phyloP scores from a whole-genome alignment of 805 yeast species.

The Wickerhamiella cacticola region DNA sequence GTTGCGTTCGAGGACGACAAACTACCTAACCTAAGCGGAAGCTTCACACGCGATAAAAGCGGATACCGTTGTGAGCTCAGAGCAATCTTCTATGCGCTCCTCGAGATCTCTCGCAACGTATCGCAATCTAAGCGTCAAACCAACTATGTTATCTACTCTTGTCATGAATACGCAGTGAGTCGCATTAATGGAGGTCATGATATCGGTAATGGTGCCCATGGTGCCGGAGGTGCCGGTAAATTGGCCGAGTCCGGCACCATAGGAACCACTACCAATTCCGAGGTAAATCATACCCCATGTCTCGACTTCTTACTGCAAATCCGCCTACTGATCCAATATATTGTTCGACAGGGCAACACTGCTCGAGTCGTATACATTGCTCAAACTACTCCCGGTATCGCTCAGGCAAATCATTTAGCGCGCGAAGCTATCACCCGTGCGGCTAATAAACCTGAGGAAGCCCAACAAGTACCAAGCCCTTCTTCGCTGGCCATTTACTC shows the following conservation, averaged over 20 bases:
- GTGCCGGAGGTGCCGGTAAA: slow-evolving; percentile 7
- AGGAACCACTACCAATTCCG: slow-evolving; percentile 6
- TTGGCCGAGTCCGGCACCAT: slow-evolving; percentile 5
- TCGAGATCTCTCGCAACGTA: slow-evolving; percentile 4
- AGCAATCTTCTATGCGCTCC: slow-evolving; percentile 13
- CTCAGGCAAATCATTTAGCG: not conserved
- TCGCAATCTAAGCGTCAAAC: not conserved
- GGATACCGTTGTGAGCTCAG: slow-evolving; percentile 14
- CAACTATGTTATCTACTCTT: slow-evolving; percentile 11
- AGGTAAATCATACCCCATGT: slow-evolving; percentile 13
- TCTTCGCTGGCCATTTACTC: not conserved
- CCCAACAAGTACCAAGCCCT: not conserved
- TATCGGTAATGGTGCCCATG: slow-evolving; percentile 3
- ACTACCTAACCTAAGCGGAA: slow-evolving; percentile 11
- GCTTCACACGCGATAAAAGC: slow-evolving; percentile 9
- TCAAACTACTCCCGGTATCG: not conserved
- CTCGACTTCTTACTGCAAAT: slow-evolving; percentile 15
- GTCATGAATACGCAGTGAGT: slow-evolving; percentile 12
- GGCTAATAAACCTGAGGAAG: not conserved
- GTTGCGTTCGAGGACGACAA: slow-evolving; percentile 13
- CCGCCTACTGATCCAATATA: slow-evolving; percentile 9
- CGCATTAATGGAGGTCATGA: slow-evolving; percentile 5
- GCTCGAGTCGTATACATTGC: slow-evolving; percentile 1
- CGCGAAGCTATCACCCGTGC: slow-evolving; percentile 1
- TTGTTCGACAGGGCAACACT: not conserved